Evolutionary conservation across 345 rosid species (phyloP).

Genomic region (Acer yangbiense): DNA sequence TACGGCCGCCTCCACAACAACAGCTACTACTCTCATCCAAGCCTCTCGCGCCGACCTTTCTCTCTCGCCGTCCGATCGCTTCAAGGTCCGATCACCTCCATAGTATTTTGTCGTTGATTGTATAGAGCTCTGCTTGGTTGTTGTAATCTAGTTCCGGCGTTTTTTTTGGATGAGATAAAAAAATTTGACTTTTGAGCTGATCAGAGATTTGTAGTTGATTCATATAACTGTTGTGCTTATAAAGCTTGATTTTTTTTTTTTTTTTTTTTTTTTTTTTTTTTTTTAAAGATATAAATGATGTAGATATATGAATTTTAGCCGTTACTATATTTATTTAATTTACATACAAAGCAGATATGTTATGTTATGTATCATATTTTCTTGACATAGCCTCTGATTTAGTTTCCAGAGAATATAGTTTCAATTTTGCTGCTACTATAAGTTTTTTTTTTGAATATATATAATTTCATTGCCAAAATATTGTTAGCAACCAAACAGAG

Average conservation of each 20-base stretch:
- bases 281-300: too few species aligned
- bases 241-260: too few species aligned
- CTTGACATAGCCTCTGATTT: neutral
- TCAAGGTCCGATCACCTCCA: slow-evolving; percentile 48
- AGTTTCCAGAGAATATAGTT: neutral
- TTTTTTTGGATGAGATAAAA: too few species aligned
- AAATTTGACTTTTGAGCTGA: neutral
- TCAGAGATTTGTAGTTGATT: neutral
- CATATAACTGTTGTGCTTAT: neutral
- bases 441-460: neutral
- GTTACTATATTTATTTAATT: too few species aligned
- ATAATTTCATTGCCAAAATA: neutral
- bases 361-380: neutral
- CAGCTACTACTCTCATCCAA: slow-evolving; percentile 26
- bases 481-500: neutral
- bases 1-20: slow-evolving; percentile 29
- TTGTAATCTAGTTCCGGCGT: neutral
- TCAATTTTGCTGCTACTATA: neutral
- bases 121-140: slow-evolving; percentile 4
- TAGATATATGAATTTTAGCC: too few species aligned
- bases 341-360: too few species aligned
- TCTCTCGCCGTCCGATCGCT: slow-evolving; percentile 40
- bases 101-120: neutral
- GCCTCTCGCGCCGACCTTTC: slow-evolving; percentile 44
- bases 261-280: too few species aligned